Percentiles rank a stretch among this genome's conserved stretches.
Conservation (phyloP, 129 eudicot genomes). For the Tagetes patula region DNA sequence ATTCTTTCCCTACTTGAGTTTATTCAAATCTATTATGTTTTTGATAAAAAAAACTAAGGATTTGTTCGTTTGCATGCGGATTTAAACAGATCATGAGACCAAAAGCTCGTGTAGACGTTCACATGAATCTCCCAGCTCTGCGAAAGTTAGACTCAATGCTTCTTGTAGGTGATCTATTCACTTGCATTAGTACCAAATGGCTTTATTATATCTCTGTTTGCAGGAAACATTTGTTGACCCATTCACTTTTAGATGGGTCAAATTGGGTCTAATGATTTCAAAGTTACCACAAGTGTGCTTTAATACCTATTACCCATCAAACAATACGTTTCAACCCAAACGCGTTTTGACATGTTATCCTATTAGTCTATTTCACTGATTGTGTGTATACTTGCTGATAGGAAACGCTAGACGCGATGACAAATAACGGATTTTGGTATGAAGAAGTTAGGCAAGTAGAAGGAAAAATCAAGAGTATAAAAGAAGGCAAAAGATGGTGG, state of each 20-base stretch:
- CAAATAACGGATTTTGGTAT: constrained; percentile 78
- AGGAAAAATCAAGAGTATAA: constrained; percentile 45
- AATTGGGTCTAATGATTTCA: neutral
- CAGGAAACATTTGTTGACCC: neutral
- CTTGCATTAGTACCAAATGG: neutral
- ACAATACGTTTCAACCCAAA: neutral
- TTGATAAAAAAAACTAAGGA: neutral
- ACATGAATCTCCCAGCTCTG: constrained; percentile 90
- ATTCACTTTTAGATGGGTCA: neutral
- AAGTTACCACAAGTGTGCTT: neutral
- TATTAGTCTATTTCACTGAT: neutral
- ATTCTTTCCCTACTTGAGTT: constrained; percentile 1
- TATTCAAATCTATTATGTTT: neutral
- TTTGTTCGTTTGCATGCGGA: neutral
- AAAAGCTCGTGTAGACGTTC: constrained; percentile 81
- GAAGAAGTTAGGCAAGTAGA: constrained; percentile 74
- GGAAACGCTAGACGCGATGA: constrained; percentile 80
- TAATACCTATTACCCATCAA: neutral
- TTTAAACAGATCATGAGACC: constrained; percentile 82
- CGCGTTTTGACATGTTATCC: neutral
- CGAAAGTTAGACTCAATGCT: constrained; percentile 92
- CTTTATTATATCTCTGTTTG: neutral
- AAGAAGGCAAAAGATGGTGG: constrained; percentile 81
- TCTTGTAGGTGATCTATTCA: constrained; percentile 62
- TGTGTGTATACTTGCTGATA: constrained; percentile 23